These are phyloP conservation scores for Lunularia cruciata DNA, from an alignment of 225 moss, liverwort and hornwort species.

Conservation along the genomic window DNA sequence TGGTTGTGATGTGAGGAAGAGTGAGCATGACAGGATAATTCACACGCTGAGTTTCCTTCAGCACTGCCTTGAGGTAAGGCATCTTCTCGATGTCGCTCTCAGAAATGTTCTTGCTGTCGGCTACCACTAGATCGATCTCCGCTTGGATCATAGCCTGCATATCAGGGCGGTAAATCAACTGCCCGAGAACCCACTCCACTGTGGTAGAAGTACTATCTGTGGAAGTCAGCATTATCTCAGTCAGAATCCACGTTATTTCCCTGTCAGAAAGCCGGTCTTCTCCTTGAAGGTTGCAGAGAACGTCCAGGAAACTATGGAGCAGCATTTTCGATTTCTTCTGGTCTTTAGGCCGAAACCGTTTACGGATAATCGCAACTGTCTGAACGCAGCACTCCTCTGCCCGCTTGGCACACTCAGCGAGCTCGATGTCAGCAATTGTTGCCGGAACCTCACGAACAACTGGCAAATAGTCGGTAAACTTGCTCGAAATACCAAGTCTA, in stretches of 20 bases:
- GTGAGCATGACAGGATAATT: constrained; percentile 55
- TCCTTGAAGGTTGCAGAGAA: constrained; percentile 52
- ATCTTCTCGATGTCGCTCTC: constrained; percentile 52
- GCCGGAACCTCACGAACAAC: constrained; percentile 40
- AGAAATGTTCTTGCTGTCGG: constrained; percentile 27
- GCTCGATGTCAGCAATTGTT: constrained; percentile 56
- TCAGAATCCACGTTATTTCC: constrained; percentile 70
- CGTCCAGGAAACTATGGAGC: constrained; percentile 61
- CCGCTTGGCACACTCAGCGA: constrained; percentile 38
- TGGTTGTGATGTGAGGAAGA: constrained; percentile 48
- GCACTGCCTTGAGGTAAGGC: constrained; percentile 53
- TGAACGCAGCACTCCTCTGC: constrained; percentile 47
- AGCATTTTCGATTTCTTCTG: constrained; percentile 33
- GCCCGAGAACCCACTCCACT: constrained; percentile 61
- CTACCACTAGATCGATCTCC: constrained; percentile 48
- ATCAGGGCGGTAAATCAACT: constrained; percentile 43
- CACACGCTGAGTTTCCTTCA: constrained; percentile 59
- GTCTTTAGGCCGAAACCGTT: constrained; percentile 50
- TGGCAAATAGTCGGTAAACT: constrained; percentile 56
- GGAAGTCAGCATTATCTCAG: constrained; percentile 52
- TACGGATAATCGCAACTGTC: constrained; percentile 24
- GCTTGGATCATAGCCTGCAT: constrained; percentile 43
- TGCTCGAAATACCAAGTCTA: constrained; percentile 48
- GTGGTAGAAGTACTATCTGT: constrained; percentile 42
- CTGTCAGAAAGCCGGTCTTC: constrained; percentile 48